Conservation (phyloP, 1,284 basidiomycete species). For the Grifola frondosa region DNA sequence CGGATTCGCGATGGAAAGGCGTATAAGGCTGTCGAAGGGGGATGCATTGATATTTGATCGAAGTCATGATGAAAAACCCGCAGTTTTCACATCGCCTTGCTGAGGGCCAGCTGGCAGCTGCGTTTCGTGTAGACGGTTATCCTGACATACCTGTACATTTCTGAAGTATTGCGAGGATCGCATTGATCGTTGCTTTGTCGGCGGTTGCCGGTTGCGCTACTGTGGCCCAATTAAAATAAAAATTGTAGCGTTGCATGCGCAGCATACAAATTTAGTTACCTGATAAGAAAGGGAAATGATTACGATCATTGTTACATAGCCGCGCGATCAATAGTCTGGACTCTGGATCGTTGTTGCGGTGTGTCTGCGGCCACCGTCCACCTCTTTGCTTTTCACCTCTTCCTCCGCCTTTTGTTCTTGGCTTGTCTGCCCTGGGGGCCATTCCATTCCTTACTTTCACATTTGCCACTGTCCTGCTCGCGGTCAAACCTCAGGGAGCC, state of each 20-base stretch:
- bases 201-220: too few species aligned
- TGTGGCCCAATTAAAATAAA: too few species aligned
- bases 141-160: too few species aligned
- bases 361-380: too few species aligned
- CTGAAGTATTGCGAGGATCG: too few species aligned
- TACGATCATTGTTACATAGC: conserved; percentile 3
- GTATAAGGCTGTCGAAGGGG: conserved; percentile 74
- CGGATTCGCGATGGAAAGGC: conserved; percentile 59
- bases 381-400: conserved; percentile 19
- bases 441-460: conserved; percentile 50
- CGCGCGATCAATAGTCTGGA: conserved; percentile 1
- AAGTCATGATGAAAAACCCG: not conserved
- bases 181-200: too few species aligned
- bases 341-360: too few species aligned
- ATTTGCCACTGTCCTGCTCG: conserved; percentile 33
- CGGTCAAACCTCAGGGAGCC: conserved; percentile 48
- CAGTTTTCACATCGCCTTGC: conserved; percentile 3
- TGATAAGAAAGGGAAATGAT: too few species aligned
- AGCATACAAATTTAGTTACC: too few species aligned
- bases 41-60: conserved; percentile 37
- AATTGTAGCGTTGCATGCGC: too few species aligned
- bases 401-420: conserved; percentile 25
- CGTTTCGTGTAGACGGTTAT: too few species aligned
- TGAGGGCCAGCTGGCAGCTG: too few species aligned
- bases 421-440: conserved; percentile 52